Percentiles rank a stretch among this genome's conserved stretches.
phyloP scores from a whole-genome alignment of 23 red algal species.

The Agarophyton chilense region DNA sequence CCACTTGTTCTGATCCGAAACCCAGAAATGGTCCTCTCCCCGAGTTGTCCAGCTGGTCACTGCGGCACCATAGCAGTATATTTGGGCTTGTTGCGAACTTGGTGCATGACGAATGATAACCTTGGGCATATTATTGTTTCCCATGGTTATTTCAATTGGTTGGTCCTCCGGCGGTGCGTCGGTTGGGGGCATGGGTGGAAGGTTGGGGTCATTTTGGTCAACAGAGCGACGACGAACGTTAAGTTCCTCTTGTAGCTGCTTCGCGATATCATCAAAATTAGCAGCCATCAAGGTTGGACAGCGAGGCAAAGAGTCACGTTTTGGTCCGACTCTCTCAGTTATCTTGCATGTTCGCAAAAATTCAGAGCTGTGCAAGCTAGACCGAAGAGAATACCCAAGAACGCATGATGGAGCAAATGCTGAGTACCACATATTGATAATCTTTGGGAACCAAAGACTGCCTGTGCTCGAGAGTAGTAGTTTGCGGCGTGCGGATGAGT shows the following conservation, averaged over 20 bases:
- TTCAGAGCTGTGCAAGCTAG: not conserved
- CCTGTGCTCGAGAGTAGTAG: not conserved
- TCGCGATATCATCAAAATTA: slow-evolving; percentile 75
- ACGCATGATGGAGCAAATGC: not conserved
- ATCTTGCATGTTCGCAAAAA: not conserved
- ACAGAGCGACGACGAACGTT: slow-evolving; percentile 13
- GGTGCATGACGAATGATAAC: slow-evolving; percentile 62
- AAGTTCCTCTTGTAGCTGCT: slow-evolving; percentile 61
- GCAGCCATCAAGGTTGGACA: slow-evolving; percentile 2
- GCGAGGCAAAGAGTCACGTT: not conserved
- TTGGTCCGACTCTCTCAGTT: not conserved
- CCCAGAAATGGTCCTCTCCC: slow-evolving; percentile 75
- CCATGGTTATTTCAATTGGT: slow-evolving; percentile 55
- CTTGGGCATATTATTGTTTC: slow-evolving; percentile 60
- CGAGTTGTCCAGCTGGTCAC: slow-evolving; percentile 81
- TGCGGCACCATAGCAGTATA: slow-evolving; percentile 83
- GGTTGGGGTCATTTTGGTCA: not conserved
- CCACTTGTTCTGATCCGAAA: slow-evolving; percentile 77
- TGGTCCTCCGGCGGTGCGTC: slow-evolving; percentile 56
- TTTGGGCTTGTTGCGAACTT: slow-evolving; percentile 48
- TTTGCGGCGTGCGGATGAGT: not conserved
- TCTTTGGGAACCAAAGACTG: not conserved
- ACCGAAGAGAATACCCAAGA: not conserved
- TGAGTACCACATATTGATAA: not conserved
- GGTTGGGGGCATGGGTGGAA: slow-evolving; percentile 21